A percentile compares a stretch with the other conserved stretches of the same genome.
Conservation (phyloP, 164 flowering plant species). For the Stephania cephalantha region DNA sequence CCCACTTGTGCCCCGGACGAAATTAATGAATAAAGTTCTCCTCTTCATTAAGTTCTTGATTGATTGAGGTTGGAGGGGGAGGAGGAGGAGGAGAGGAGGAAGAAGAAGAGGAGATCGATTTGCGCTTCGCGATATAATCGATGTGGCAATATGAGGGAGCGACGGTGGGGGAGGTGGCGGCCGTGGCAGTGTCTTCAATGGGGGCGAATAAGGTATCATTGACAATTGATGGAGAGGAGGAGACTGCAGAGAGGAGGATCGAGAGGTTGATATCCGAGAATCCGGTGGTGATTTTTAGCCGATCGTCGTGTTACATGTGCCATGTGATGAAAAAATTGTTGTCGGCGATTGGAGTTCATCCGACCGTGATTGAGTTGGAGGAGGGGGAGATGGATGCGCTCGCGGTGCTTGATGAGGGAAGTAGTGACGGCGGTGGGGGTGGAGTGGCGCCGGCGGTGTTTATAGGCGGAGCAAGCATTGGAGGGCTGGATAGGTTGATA, state of each 20-base stretch:
- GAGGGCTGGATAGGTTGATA: conserved; percentile 61
- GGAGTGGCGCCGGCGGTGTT: conserved; percentile 45
- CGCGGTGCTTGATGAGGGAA: conserved; percentile 16
- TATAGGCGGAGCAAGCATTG: conserved; percentile 63
- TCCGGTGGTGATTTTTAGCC: conserved; percentile 66
- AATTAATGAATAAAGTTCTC: not conserved
- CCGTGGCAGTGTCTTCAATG: conserved; percentile 37
- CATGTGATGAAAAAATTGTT: conserved; percentile 74
- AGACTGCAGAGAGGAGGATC: conserved; percentile 54
- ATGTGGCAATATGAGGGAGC: not conserved
- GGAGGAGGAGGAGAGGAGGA: too few relatives aligned
- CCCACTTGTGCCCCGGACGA: not conserved
- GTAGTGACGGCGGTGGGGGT: not conserved
- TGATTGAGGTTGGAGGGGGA: too few relatives aligned
- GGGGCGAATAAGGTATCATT: conserved; percentile 19
- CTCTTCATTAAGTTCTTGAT: not conserved
- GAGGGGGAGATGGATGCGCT: conserved; percentile 63
- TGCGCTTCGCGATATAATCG: not conserved
- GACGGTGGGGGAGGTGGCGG: conserved; percentile 30
- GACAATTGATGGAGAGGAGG: conserved; percentile 49
- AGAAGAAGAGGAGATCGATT: too few relatives aligned
- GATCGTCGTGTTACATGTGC: conserved; percentile 76
- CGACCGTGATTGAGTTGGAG: conserved; percentile 74
- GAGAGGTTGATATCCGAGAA: conserved; percentile 64
- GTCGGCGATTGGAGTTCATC: conserved; percentile 56